Evolutionary conservation across 2,329 filamentous ascomycete genomes (phyloP).

Genomic region (Chaetomium sp.): DNA sequence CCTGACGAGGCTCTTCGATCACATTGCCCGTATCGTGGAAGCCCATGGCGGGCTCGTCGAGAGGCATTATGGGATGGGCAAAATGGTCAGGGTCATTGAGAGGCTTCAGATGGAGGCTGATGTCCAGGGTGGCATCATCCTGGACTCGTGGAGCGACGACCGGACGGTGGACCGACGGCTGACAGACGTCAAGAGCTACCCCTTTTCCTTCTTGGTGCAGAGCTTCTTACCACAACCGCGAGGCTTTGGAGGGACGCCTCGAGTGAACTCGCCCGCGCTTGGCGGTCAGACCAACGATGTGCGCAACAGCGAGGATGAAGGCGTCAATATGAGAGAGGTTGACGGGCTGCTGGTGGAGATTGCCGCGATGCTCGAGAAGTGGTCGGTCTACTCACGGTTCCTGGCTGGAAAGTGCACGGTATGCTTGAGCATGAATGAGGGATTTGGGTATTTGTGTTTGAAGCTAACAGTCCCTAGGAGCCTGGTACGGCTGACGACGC

Average conservation of each 20-base stretch:
- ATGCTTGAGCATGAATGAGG: conserved; percentile 40
- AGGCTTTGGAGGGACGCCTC: conserved; percentile 58
- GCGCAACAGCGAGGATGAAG: conserved; percentile 79
- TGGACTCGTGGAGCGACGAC: conserved; percentile 96
- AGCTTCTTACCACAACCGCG: conserved; percentile 76
- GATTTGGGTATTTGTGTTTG: not conserved
- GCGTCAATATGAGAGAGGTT: conserved; percentile 95
- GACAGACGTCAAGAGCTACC: conserved; percentile 96
- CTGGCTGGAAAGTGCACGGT: conserved; percentile 83
- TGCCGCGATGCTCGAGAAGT: conserved; percentile 86
- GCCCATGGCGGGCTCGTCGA: conserved; percentile 89
- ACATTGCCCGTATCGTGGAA: conserved; percentile 96
- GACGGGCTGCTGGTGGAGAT: conserved; percentile 86
- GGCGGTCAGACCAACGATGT: conserved; percentile 53
- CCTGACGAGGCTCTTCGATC: conserved; percentile 90
- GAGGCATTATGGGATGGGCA: conserved; percentile 86
- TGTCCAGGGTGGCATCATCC: conserved; percentile 90
- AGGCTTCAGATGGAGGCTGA: conserved; percentile 92
- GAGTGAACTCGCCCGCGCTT: conserved; percentile 74
- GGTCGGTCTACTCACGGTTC: conserved; percentile 91
- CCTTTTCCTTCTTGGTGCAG: conserved; percentile 94
- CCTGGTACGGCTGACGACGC: conserved; percentile 54
- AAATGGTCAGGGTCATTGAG: conserved; percentile 94
- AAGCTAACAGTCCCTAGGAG: conserved; percentile 47
- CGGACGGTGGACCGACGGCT: conserved; percentile 79